These are phyloP conservation scores for Phytopythium delawarense DNA, from an alignment of 352 stramenopile genomes.

Conservation along the genomic window DNA sequence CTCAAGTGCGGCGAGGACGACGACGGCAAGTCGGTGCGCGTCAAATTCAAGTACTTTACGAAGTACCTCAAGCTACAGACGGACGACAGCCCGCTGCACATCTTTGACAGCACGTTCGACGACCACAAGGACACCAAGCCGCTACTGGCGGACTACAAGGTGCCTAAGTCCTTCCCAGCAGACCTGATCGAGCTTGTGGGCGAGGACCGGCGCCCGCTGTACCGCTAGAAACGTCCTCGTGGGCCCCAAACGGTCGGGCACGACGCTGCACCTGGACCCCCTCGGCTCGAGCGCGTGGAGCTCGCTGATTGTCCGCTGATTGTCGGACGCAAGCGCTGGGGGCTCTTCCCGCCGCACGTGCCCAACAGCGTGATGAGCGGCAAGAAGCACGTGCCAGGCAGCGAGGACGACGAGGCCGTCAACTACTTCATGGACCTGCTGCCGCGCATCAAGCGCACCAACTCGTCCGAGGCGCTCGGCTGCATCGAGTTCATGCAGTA, in stretches of 20 bases:
- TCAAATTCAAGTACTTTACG: conserved; percentile 84
- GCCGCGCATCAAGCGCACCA: conserved; percentile 80
- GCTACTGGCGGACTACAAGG: conserved; percentile 64
- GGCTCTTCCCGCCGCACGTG: conserved; percentile 93
- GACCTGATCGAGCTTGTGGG: conserved; percentile 91
- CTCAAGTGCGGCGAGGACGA: conserved; percentile 84
- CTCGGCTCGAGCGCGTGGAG: conserved; percentile 97
- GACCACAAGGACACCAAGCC: conserved; percentile 73
- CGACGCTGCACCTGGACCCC: conserved; percentile 94
- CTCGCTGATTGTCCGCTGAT: conserved; percentile 89
- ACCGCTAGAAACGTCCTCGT: conserved; percentile 94
- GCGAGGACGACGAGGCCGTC: conserved; percentile 90
- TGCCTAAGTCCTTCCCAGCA: too few relatives aligned
- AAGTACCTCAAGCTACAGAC: conserved; percentile 69
- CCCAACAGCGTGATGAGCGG: conserved; percentile 66
- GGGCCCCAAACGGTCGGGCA: conserved; percentile 90
- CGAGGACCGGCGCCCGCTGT: too few relatives aligned
- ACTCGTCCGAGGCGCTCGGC: conserved; percentile 42
- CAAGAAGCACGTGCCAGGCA: conserved; percentile 83
- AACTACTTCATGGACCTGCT: conserved; percentile 93
- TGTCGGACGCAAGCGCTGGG: conserved; percentile 94
- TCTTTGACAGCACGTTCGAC: conserved; percentile 97
- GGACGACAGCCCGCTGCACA: conserved; percentile 92
- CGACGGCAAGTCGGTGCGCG: conserved; percentile 66
- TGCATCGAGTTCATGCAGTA: conserved; percentile 90